These are phyloP conservation scores for Suillus hirtellus DNA, from an alignment of 768 basidiomycete species.

Conservation along the genomic window DNA sequence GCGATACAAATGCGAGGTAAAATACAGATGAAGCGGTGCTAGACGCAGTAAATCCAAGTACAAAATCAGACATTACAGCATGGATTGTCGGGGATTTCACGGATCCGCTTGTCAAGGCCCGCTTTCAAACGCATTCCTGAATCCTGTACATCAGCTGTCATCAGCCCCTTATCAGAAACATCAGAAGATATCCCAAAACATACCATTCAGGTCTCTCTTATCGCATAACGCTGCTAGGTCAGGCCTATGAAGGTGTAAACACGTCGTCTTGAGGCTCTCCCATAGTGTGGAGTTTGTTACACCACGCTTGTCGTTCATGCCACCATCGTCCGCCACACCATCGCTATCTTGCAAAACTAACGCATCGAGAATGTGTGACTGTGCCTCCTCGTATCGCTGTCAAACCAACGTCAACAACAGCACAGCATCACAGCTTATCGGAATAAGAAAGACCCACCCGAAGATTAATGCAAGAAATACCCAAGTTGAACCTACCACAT, in stretches of 20 bases:
- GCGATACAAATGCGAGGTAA: neutral
- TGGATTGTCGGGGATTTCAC: no score
- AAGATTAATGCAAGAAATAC: constrained; percentile 89
- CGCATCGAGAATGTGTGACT: constrained; percentile 85
- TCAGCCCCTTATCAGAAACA: constrained; percentile 2
- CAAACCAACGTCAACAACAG: constrained; percentile 2
- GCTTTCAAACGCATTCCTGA: constrained; percentile 11
- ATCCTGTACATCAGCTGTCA: constrained; percentile 11
- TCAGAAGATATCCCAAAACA: constrained; percentile 15
- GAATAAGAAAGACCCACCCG: constrained; percentile 47
- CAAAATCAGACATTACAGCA: neutral
- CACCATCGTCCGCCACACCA: constrained; percentile 50
- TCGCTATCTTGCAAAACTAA: constrained; percentile 88
- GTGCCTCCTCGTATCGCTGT: constrained; percentile 85
- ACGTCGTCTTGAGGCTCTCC: constrained; percentile 85
- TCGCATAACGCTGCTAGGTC: constrained; percentile 81
- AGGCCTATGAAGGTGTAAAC: constrained; percentile 74
- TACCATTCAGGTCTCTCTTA: constrained; percentile 65
- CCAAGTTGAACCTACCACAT: constrained; percentile 80
- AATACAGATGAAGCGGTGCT: constrained; percentile 9
- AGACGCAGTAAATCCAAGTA: neutral
- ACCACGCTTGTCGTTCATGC: constrained; percentile 56
- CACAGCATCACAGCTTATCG: constrained; percentile 12
- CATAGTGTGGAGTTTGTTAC: constrained; percentile 80
- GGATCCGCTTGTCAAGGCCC: constrained; percentile 1